A percentile compares a stretch with the other conserved stretches of the same genome.
Conservation (phyloP, 208 protist species). For the Acanthamoeba rhysodes region DNA sequence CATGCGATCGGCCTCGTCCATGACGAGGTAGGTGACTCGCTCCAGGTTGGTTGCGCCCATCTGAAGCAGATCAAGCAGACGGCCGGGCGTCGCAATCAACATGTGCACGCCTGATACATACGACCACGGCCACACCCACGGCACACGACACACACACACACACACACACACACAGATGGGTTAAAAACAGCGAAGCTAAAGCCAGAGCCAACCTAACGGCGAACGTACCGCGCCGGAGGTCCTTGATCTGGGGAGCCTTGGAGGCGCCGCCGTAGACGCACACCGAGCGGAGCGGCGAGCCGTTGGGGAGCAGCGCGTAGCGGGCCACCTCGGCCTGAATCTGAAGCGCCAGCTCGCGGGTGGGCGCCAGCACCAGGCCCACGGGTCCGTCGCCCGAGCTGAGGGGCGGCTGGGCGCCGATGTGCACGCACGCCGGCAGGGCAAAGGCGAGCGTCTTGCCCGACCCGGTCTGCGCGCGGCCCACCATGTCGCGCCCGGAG, state of each 20-base stretch:
- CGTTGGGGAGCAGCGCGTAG: constrained; percentile 50
- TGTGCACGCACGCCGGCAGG: constrained; percentile 92
- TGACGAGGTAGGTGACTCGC: constrained; percentile 91
- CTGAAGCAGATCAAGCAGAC: constrained; percentile 92
- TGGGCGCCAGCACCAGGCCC: constrained; percentile 91
- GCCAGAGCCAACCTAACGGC: neutral
- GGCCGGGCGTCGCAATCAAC: constrained; percentile 93
- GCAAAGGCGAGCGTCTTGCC: constrained; percentile 93
- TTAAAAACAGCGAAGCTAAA: neutral
- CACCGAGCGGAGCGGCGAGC: constrained; percentile 83
- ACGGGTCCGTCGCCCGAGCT: constrained; percentile 89
- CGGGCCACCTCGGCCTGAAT: constrained; percentile 89
- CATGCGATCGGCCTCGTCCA: constrained; percentile 96
- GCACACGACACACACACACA: constrained; percentile 1
- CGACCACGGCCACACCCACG: no score
- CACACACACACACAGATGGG: neutral
- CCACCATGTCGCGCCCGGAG: constrained; percentile 69
- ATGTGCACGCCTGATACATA: constrained; percentile 88
- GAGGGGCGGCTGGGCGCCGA: constrained; percentile 86
- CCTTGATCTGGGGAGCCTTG: constrained; percentile 87
- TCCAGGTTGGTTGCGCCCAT: constrained; percentile 88
- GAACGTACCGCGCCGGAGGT: constrained; percentile 83
- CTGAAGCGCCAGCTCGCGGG: constrained; percentile 92
- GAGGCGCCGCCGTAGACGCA: constrained; percentile 92
- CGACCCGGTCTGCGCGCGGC: constrained; percentile 85